These are phyloP conservation scores for Mytilinidion resinicola DNA, from an alignment of 495 filamentous ascomycete species.

Conservation along the genomic window DNA sequence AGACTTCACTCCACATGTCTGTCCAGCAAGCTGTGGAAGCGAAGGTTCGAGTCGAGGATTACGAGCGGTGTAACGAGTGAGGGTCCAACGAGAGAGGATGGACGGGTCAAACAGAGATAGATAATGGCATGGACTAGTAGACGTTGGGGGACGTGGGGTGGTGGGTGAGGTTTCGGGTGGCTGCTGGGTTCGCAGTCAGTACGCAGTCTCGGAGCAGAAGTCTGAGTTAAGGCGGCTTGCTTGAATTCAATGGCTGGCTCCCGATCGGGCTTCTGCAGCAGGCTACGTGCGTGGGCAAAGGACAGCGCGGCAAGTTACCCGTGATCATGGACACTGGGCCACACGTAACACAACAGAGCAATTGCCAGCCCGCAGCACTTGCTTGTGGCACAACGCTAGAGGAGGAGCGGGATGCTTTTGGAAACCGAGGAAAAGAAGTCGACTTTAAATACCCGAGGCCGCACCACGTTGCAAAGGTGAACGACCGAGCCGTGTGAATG, in stretches of 20 bases:
- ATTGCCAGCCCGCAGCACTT: background rate
- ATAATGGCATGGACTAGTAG: background rate
- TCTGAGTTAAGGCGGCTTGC: background rate
- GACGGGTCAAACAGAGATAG: background rate
- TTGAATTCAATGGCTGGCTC: background rate
- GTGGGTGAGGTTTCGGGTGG: background rate
- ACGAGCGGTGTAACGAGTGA: constrained; percentile 1
- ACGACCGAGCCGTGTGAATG: no score
- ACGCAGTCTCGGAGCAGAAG: background rate
- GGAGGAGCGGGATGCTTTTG: background rate
- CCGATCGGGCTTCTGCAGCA: background rate
- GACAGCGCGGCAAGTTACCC: background rate
- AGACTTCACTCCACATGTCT: background rate
- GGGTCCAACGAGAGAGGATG: background rate
- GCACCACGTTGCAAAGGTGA: background rate
- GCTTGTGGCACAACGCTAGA: background rate
- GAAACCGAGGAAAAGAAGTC: background rate
- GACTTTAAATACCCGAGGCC: background rate
- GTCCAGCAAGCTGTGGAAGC: background rate
- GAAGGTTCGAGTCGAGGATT: background rate
- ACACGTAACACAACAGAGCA: background rate
- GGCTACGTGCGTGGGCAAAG: background rate
- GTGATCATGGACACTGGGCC: background rate
- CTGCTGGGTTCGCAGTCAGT: background rate
- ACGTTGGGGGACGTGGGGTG: background rate